Evolutionary conservation across 176 grass and related monocot genomes (phyloP).

Genomic region (Oryza longistaminata): DNA sequence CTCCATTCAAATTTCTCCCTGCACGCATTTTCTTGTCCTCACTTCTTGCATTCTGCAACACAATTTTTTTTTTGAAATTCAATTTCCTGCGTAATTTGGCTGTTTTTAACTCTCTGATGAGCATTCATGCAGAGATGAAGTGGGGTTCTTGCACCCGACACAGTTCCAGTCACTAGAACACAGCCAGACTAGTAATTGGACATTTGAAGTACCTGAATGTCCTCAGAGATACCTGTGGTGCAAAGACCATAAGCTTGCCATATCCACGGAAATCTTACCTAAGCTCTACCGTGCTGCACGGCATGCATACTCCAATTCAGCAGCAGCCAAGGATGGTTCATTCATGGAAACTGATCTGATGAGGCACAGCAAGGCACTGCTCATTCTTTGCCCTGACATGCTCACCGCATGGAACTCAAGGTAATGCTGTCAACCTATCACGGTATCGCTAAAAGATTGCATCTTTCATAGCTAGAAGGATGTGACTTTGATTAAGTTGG

Average conservation of each 20-base stretch:
- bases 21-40: neutral
- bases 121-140: constrained; percentile 55
- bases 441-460: neutral
- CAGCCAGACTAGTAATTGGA: neutral
- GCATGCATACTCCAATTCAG: constrained; percentile 38
- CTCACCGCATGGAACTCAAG: constrained; percentile 80
- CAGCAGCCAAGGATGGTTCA: constrained; percentile 29
- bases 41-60: neutral
- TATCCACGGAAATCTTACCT: constrained; percentile 53
- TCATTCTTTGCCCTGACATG: constrained; percentile 75
- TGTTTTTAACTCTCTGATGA: neutral
- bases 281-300: constrained; percentile 45
- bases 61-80: neutral
- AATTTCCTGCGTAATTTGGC: neutral
- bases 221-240: constrained; percentile 57
- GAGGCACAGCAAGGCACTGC: constrained; percentile 65
- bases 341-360: constrained; percentile 35
- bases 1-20: neutral
- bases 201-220: constrained; percentile 27
- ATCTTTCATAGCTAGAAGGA: neutral
- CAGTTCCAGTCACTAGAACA: constrained; percentile 56
- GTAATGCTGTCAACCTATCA: constrained; percentile 28
- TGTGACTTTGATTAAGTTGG: neutral
- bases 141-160: constrained; percentile 72
- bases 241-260: constrained; percentile 76